Conservation (phyloP, 2,329 filamentous ascomycete genomes). For the Sclerotinia trifoliorum region DNA sequence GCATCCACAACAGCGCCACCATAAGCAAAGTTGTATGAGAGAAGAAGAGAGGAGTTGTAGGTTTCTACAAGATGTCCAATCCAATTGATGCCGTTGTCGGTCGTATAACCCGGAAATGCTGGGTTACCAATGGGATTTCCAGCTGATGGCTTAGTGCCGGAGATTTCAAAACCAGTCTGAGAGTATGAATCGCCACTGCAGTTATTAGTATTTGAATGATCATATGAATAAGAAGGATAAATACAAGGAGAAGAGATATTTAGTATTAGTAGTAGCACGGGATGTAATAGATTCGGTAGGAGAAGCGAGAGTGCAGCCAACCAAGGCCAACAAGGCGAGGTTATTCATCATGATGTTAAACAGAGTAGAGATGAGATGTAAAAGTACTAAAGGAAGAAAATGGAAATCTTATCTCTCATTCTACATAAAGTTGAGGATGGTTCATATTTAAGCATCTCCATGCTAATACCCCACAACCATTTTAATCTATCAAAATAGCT, state of each 20-base stretch:
- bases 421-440: neutral
- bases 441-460: neutral
- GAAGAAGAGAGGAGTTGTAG: constrained; percentile 45
- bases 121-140: constrained; percentile 42
- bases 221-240: neutral
- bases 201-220: neutral
- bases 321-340: constrained; percentile 15
- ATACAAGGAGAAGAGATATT: constrained; percentile 20
- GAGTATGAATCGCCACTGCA: constrained; percentile 42
- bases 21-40: constrained; percentile 50
- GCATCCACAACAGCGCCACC: constrained; percentile 42
- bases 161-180: constrained; percentile 39
- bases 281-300: neutral
- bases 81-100: constrained; percentile 39
- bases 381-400: neutral
- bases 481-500: neutral
- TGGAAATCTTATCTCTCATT: neutral
- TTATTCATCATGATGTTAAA: neutral
- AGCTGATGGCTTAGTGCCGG: constrained; percentile 34
- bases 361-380: neutral
- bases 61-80: constrained; percentile 46
- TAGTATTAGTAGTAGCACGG: neutral
- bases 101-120: constrained; percentile 40
- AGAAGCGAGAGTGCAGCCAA: constrained; percentile 20
- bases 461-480: constrained; percentile 1